phyloP scores from a whole-genome alignment of 2,329 filamentous ascomycete genomes.

The Aotearoamyces nothofagi region DNA sequence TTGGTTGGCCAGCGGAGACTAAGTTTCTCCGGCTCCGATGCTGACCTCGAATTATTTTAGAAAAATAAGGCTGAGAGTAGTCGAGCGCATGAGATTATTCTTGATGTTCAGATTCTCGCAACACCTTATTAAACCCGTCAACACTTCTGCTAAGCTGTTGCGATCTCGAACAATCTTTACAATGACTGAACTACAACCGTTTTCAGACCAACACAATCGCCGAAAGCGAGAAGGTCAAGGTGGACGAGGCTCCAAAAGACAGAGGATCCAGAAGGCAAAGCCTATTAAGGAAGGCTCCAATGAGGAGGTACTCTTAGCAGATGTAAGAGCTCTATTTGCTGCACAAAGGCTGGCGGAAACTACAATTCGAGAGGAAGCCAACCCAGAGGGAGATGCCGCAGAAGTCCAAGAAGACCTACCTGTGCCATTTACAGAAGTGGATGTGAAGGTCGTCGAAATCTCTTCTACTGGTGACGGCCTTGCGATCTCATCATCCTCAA shows the following conservation, averaged over 20 bases:
- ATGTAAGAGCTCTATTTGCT: slow-evolving; percentile 40
- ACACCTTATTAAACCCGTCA: not conserved
- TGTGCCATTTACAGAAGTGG: slow-evolving; percentile 56
- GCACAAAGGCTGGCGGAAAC: slow-evolving; percentile 17
- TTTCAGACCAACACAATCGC: too few species aligned
- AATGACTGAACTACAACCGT: too few species aligned
- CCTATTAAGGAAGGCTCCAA: slow-evolving; percentile 39
- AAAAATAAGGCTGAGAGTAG: too few species aligned
- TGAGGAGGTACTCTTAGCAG: slow-evolving; percentile 51
- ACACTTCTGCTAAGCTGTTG: not conserved
- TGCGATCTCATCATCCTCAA: slow-evolving; percentile 49
- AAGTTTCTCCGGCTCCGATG: too few species aligned
- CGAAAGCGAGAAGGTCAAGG: slow-evolving; percentile 16
- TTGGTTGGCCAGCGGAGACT: too few species aligned
- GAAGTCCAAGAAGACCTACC: slow-evolving; percentile 30
- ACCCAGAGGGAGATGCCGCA: slow-evolving; percentile 11
- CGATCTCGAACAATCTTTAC: too few species aligned
- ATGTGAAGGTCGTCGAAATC: slow-evolving; percentile 66
- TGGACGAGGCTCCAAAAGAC: slow-evolving; percentile 25
- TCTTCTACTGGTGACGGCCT: slow-evolving; percentile 90
- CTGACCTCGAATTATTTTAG: too few species aligned
- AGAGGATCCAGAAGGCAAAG: slow-evolving; percentile 41
- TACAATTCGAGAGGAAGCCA: slow-evolving; percentile 19
- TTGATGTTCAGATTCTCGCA: not conserved
- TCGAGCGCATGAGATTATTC: too few species aligned